Base-by-base conservation (phyloP, 305 asterid genomes). In the Fraxinus paxiana region DNA sequence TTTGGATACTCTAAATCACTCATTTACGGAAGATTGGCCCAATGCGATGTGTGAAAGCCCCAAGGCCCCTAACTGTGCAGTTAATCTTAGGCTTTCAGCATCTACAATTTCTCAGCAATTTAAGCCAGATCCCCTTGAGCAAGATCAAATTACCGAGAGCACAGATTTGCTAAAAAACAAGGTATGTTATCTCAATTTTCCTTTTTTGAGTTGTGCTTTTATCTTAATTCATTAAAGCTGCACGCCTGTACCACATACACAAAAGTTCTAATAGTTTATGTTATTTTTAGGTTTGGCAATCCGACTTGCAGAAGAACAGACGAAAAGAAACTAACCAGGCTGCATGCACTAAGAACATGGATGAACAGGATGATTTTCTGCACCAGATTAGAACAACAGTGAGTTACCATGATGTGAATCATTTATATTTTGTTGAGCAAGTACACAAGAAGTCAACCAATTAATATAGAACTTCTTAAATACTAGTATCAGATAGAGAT, bases 341-440 rank as follows among this genome's bases (percentile, higher is more conserved):
- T 69, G 74, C 74, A 30, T 31, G 41, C 22, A 34, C 79, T 69
- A 88, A 88, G 87, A 87, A 79, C 83, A 51, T 77, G 30, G 92
- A 90, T 79, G 95, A 89, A 82, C 91, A 88, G 81, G 93, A 87
- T 17, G 99, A 93, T 83, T 92, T 95, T 77, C 90, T 95, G 81
- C 93, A 90, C 79, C 99, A 94, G 91, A 95, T 93, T 85, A 89
- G 97, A 88, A 82, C 90, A 70, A 95, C 90, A 87, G 99, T 95
- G 79, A 92, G 94, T 87, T 83, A 59, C 79, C 82, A 69, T 77
- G 35, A 22, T 3, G 67, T 18, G 38, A 63, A 61, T 61, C 35
- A 10, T 48, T 17, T 22, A 18, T 15, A 13, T 75, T 38, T 28
- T 38, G 80, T 38, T 37, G 43, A 13, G 75, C 37, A 75, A 70